phyloP scores from a whole-genome alignment of 2,329 filamentous ascomycete genomes.

The Talaromyces sp. region DNA sequence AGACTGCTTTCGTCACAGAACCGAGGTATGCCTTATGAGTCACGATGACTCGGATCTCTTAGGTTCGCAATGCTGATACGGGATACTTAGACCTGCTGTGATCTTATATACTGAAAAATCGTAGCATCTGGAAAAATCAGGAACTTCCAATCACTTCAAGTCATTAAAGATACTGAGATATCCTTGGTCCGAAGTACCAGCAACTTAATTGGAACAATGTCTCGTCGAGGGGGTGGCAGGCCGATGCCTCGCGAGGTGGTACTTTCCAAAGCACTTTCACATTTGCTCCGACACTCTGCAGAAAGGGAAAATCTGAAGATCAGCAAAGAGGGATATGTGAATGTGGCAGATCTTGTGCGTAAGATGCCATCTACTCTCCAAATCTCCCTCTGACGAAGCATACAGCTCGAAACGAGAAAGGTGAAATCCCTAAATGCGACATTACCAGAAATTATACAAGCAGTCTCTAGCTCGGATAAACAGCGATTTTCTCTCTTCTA shows the following conservation, averaged over 20 bases:
- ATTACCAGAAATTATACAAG: slow-evolving; percentile 66
- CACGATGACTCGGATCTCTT: slow-evolving; percentile 4
- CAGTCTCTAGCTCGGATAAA: slow-evolving; percentile 77
- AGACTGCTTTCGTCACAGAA: background rate
- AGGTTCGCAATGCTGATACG: background rate
- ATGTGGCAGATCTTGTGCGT: slow-evolving; percentile 56
- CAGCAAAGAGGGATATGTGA: slow-evolving; percentile 58
- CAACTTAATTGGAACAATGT: slow-evolving; percentile 2
- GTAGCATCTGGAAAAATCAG: too few relatives aligned
- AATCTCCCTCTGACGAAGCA: background rate
- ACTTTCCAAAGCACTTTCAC: slow-evolving; percentile 42
- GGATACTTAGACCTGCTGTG: background rate
- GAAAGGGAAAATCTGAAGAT: slow-evolving; percentile 58
- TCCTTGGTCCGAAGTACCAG: background rate
- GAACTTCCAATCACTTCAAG: background rate
- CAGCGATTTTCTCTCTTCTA: slow-evolving; percentile 80
- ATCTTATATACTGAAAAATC: background rate
- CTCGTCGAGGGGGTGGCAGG: slow-evolving; percentile 8
- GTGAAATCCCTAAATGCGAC: slow-evolving; percentile 69
- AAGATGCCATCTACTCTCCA: background rate
- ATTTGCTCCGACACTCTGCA: slow-evolving; percentile 60
- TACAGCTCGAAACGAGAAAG: slow-evolving; percentile 55
- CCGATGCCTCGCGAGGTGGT: slow-evolving; percentile 29
- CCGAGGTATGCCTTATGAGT: background rate
- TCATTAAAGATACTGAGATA: background rate